Conservation (phyloP, 352 stramenopile genomes). For the Globisporangium cystogenes region DNA sequence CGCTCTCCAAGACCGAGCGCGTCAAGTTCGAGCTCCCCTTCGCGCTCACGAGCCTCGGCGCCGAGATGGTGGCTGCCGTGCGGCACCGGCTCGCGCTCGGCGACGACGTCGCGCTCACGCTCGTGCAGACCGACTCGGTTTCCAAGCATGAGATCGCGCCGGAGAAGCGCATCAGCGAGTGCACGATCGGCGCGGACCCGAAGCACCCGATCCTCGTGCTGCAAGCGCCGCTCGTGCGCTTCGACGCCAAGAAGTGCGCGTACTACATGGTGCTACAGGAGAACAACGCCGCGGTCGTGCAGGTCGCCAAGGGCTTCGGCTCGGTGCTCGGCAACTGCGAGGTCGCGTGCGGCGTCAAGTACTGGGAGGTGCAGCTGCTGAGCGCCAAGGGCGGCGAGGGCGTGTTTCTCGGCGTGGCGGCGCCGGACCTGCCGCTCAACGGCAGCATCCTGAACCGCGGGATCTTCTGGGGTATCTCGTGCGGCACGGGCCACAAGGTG, state of each 20-base stretch:
- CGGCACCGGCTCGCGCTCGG: slow-evolving; percentile 36
- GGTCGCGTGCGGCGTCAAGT: slow-evolving; percentile 64
- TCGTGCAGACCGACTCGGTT: slow-evolving; percentile 75
- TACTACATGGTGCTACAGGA: slow-evolving; percentile 51
- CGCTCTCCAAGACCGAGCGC: slow-evolving; percentile 46
- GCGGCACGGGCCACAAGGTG: slow-evolving; percentile 71
- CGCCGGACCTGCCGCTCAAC: slow-evolving; percentile 46
- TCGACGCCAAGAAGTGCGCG: slow-evolving; percentile 60
- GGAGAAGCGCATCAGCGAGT: slow-evolving; percentile 50
- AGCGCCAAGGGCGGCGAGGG: slow-evolving; percentile 48
- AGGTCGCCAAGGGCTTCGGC: slow-evolving; percentile 57
- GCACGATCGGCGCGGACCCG: slow-evolving; percentile 49
- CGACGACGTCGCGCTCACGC: slow-evolving; percentile 45
- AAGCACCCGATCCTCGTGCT: slow-evolving; percentile 72
- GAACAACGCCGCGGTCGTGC: slow-evolving; percentile 36
- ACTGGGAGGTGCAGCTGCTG: slow-evolving; percentile 73
- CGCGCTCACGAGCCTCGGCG: slow-evolving; percentile 35
- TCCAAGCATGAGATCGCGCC: slow-evolving; percentile 64
- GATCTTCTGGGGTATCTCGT: slow-evolving; percentile 73
- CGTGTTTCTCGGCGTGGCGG: slow-evolving; percentile 66
- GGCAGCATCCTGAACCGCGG: slow-evolving; percentile 49
- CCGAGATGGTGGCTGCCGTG: slow-evolving; percentile 60
- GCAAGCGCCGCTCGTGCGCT: slow-evolving; percentile 54
- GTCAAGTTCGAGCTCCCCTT: slow-evolving; percentile 69
- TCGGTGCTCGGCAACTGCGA: slow-evolving; percentile 56